These are phyloP conservation scores for Phytophthora citricola DNA, from an alignment of 352 stramenopile genomes.

Conservation along the genomic window DNA sequence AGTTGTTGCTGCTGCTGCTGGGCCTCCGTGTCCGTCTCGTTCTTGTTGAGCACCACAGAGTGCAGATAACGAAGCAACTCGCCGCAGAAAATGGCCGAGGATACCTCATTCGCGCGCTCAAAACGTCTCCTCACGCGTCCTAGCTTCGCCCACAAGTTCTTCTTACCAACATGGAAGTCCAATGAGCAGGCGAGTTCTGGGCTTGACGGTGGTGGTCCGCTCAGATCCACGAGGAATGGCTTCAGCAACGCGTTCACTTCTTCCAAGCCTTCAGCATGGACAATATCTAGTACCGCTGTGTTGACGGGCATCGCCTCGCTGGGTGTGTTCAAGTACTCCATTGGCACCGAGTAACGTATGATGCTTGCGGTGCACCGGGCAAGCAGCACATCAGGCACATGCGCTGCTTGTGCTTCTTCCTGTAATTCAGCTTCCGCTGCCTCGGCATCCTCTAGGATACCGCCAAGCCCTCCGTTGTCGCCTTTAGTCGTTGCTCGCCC, in stretches of 20 bases:
- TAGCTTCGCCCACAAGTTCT: conserved; percentile 61
- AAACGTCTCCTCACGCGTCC: conserved; percentile 56
- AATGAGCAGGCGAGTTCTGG: conserved; percentile 55
- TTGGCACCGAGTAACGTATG: conserved; percentile 56
- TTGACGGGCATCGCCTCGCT: conserved; percentile 72
- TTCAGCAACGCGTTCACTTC: conserved; percentile 56
- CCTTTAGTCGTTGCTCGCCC: conserved; percentile 14
- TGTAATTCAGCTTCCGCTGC: conserved; percentile 39
- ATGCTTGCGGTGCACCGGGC: conserved; percentile 57
- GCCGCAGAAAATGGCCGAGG: conserved; percentile 70
- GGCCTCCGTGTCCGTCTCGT: conserved; percentile 61
- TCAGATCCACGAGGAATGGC: conserved; percentile 63
- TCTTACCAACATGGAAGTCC: conserved; percentile 65
- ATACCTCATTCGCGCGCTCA: conserved; percentile 66
- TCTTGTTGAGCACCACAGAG: conserved; percentile 73
- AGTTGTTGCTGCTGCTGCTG: conserved; percentile 57
- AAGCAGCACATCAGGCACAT: conserved; percentile 59
- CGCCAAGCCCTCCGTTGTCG: conserved; percentile 30
- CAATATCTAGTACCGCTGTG: conserved; percentile 39
- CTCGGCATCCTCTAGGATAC: conserved; percentile 58
- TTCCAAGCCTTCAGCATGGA: conserved; percentile 60
- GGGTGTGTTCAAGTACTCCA: conserved; percentile 57
- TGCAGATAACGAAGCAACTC: conserved; percentile 75
- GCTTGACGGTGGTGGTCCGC: conserved; percentile 35
- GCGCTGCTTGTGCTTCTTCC: conserved; percentile 19